Conservation (phyloP, 2,329 filamentous ascomycete species). For the Diaporthe eres region DNA sequence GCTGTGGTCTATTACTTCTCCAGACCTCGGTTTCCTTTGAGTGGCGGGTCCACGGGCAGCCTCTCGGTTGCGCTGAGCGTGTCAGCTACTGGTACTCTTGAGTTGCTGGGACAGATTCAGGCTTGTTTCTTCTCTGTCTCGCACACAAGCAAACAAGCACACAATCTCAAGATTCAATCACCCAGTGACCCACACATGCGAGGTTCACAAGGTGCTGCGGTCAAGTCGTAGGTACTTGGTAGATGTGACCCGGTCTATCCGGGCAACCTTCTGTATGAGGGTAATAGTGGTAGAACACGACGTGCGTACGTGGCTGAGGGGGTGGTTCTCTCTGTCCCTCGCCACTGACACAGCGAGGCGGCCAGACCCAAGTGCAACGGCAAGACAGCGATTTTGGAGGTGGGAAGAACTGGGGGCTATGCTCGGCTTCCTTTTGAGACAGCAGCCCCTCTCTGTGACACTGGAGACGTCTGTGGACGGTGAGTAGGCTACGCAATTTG, state of each 20-base stretch:
- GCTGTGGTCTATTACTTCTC: background rate
- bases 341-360: slow-evolving; percentile 10
- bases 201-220: background rate
- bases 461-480: slow-evolving; percentile 9
- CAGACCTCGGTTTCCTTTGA: background rate
- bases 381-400: background rate
- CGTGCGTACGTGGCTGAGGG: slow-evolving; percentile 21
- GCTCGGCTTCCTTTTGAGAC: slow-evolving; percentile 29
- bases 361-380: background rate
- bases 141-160: background rate
- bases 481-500: background rate
- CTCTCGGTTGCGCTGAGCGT: background rate
- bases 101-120: background rate
- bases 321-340: background rate
- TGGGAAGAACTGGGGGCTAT: slow-evolving; percentile 13
- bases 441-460: slow-evolving; percentile 29
- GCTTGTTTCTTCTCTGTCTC: background rate
- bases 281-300: slow-evolving; percentile 1
- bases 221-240: background rate
- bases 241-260: slow-evolving; percentile 11
- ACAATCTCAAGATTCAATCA: background rate
- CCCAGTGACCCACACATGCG: background rate
- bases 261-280: background rate
- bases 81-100: background rate
- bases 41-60: background rate